Base-by-base conservation (phyloP, 176 grass and related monocot species). In the Zoysia pacifica region DNA sequence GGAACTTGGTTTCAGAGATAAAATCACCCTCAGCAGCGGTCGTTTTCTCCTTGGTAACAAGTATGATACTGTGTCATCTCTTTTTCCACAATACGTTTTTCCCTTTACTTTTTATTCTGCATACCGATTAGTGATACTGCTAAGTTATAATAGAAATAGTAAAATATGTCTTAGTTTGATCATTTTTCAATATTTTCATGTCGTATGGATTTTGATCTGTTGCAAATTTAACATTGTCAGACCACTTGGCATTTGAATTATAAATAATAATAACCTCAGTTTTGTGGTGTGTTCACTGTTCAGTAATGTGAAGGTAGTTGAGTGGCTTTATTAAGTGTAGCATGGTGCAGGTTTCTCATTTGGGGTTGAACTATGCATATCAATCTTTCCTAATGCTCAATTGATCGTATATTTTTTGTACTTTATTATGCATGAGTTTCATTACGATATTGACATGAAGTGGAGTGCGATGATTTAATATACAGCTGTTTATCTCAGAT, bases 11-110 rank as follows among this genome's bases (percentile, higher is more conserved):
- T 82, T 99, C 81, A 89, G 96, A 86, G 96, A 99, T 79, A 99
- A 99, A 89, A 99, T 99, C 81, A 99, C 96, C 47, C 96, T 99
- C 42, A 99, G 96, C 38, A 99, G 96, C 58, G 96, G 96, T 9
- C 96, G 96, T 77, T 99, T 99, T 85, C 93, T 99, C 48, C 96
- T 99, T 80, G 96, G 96, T 85, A 99, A 99, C 96, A 99, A 93
- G 96, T 99, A 99, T 82, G 93, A 38, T 74, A 60, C 49, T 53
- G 72, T 79, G 61, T 62, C 62, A 81, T 39, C 45, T 3, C 36
- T 73, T 65, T 75, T n/a, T 11, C 0, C 74, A 45, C 20, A 84
- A 67, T 71, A 82, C 45, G 37, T 54, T 62, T 7, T 1, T 11
- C 48, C n/a, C 63, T 5, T 70, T 67, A 60, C 1, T 41, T 81